Percentiles rank a stretch among this genome's conserved stretches.
Conservation (phyloP, 2,329 filamentous ascomycete genomes). For the Xylariaceae sp. region DNA sequence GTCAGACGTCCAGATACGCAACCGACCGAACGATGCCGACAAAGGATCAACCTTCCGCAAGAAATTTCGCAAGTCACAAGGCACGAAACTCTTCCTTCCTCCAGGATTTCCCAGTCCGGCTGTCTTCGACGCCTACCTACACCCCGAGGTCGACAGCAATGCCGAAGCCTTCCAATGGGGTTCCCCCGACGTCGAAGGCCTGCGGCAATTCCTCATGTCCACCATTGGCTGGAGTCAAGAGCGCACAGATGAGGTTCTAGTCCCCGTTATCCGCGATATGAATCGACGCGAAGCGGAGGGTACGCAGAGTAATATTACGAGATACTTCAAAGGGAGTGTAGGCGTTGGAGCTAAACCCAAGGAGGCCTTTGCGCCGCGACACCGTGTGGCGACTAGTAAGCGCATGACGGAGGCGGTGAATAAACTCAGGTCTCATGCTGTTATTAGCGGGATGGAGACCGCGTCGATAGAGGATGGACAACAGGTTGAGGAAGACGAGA, state of each 20-base stretch:
- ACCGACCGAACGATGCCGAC: constrained; percentile 62
- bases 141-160: constrained; percentile 79
- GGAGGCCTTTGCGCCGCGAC: constrained; percentile 67
- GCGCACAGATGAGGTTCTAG: constrained; percentile 88
- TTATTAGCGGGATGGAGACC: no score
- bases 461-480: constrained; percentile 18
- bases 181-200: constrained; percentile 82
- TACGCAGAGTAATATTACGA: constrained; percentile 94
- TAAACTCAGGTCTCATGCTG: constrained; percentile 57
- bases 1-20: constrained; percentile 66
- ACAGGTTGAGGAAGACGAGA: constrained; percentile 17
- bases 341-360: constrained; percentile 57
- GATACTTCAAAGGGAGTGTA: constrained; percentile 75
- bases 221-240: constrained; percentile 93
- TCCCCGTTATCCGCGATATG: constrained; percentile 94
- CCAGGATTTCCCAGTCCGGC: constrained; percentile 71
- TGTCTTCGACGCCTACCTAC: constrained; percentile 78
- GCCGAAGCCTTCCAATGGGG: constrained; percentile 89
- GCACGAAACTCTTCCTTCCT: constrained; percentile 81
- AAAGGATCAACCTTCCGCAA: constrained; percentile 64
- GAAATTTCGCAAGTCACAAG: constrained; percentile 79
- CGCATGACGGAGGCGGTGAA: constrained; percentile 73
- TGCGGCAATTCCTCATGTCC: constrained; percentile 79
- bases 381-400: constrained; percentile 62
- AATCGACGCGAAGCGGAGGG: constrained; percentile 83